Conservation (phyloP, 345 rosid genomes). For the Sisymbrium irio region DNA sequence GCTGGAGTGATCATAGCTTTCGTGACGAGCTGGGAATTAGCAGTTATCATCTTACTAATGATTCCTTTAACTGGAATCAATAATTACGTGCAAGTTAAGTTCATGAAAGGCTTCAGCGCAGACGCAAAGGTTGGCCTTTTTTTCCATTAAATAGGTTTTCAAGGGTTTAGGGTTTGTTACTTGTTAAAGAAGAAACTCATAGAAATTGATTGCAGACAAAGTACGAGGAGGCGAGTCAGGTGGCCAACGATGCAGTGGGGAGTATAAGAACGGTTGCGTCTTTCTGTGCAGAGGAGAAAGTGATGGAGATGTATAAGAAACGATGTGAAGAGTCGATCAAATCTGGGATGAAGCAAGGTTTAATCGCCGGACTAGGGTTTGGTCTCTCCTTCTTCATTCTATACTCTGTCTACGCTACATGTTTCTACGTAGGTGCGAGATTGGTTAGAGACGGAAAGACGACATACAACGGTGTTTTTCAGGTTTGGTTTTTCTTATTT, state of each 20-base stretch:
- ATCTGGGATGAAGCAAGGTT: slow-evolving; percentile 53
- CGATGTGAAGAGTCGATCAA: slow-evolving; percentile 59
- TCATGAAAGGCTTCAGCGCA: slow-evolving; percentile 56
- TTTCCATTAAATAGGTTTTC: not conserved
- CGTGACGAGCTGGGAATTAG: slow-evolving; percentile 53
- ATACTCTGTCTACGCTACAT: slow-evolving; percentile 42
- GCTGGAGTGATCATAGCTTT: slow-evolving; percentile 60
- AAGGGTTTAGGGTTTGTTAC: not conserved
- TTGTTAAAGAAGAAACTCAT: not conserved
- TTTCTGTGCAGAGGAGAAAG: slow-evolving; percentile 67
- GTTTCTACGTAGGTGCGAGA: slow-evolving; percentile 62
- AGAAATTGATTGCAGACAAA: slow-evolving; percentile 36
- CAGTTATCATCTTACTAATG: slow-evolving; percentile 42
- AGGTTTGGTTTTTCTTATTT: slow-evolving; percentile 19
- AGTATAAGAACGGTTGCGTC: slow-evolving; percentile 75
- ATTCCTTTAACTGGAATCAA: slow-evolving; percentile 47
- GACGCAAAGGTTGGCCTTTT: slow-evolving; percentile 54
- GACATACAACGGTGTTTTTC: slow-evolving; percentile 52
- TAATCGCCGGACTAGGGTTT: slow-evolving; percentile 52
- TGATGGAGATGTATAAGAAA: slow-evolving; percentile 46
- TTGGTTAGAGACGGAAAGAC: slow-evolving; percentile 47
- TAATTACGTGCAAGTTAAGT: slow-evolving; percentile 45
- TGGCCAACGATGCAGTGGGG: slow-evolving; percentile 69
- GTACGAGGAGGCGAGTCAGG: slow-evolving; percentile 80
- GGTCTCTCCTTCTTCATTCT: slow-evolving; percentile 49